Base-by-base conservation (phyloP, 495 filamentous ascomycete species). In the Aspergillus indologenus region DNA sequence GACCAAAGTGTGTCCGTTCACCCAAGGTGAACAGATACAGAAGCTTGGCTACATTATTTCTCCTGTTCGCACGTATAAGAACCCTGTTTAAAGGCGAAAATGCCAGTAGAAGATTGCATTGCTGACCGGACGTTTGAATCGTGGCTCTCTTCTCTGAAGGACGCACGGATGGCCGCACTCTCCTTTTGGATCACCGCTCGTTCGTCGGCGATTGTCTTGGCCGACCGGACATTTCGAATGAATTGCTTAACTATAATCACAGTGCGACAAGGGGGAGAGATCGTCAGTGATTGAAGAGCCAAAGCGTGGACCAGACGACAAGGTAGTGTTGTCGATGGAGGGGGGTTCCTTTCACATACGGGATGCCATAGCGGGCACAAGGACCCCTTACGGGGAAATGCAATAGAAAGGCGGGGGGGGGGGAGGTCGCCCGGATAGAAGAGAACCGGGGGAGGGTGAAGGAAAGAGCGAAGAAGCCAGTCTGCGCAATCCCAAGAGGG, bases 1-100 rank as follows among this genome's bases (percentile, higher is more conserved):
- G 94, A 53, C 94, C 94, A 70, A 98, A 98, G 77, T 98, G 94
- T 59, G 94, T 98, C 58, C 94, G 84, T 73, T 98, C 94, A 57
- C 94, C 94, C n/a, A 98, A 84, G 1, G 94, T 98, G 72, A 98
- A 98, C 53, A 98, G 90, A 67, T 98, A 98, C 43, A 98, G 82
- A 19, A 98, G 84, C 72, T 98, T 98, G 61, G 94, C 92, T 58
- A 98, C 95, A 82, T 98, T 98, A 79, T 98, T 98, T 70, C 94
- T 86, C 80, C 93, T 96, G 72, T 61, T 17, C 46, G 43, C 26
- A 45, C 43, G 29, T 55, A 62, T 77, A 65, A 76, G 70, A 65
- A 49, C 45, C 19, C 42, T 52, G 51, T 47, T 63, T 24, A 18
- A 43, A 20, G 12, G 3, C 15, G 26, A 22, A 56, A 31, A 55